Evolutionary conservation across 1,284 basidiomycete species (phyloP), one percentile per base, ranked within the genome.

Genomic region (Coniophora puteana): DNA sequence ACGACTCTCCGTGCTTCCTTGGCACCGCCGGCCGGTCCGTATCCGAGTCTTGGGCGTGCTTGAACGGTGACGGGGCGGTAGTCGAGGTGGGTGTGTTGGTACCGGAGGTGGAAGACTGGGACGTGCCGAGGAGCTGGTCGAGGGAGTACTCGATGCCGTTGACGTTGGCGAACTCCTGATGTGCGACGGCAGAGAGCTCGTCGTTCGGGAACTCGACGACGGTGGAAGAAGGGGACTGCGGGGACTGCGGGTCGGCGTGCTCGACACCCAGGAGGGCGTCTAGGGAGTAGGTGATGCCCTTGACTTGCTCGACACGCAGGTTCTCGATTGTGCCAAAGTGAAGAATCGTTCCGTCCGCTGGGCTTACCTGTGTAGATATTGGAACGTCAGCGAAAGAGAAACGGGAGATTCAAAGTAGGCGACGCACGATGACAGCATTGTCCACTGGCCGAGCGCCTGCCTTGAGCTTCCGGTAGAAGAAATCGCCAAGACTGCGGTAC

Each of bases 91-190:
- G 49, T 1, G 57, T 55, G 21, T 42, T 13, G 33, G 53, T 40
- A 39, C 48, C 43, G 50, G 61, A 17, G 49, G 65, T 42, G 45
- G 57, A 36, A 35, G 56, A 32, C 48, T 50, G 43, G 16, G 62
- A 62, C 11, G 61, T 53, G 22, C 82, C 83, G 43, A 94, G 70
- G 27, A 99, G 83, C 51, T 92, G 78, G 41, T 88, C 83, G 11
- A 99, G 78, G 34, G 83, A 90, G 68, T 99, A 99, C 50, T 92
- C 85, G 54, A 99, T 98, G 28, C 94, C 93, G 59, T 99, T 99
- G 55, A 99, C 89, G 53, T 90, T 84, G 3, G 95, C 95, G 57
- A 99, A 99, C 51, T 93, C 83, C 47, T 76, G 76, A 65, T 98
- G 90, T 53, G 89, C 77, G 29, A 91, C 82, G 20, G 78, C 61